Evolutionary conservation across 768 basidiomycete species (phyloP), one percentile per base, ranked within the genome.

Genomic region (Strobilomyces echinocephalus): DNA sequence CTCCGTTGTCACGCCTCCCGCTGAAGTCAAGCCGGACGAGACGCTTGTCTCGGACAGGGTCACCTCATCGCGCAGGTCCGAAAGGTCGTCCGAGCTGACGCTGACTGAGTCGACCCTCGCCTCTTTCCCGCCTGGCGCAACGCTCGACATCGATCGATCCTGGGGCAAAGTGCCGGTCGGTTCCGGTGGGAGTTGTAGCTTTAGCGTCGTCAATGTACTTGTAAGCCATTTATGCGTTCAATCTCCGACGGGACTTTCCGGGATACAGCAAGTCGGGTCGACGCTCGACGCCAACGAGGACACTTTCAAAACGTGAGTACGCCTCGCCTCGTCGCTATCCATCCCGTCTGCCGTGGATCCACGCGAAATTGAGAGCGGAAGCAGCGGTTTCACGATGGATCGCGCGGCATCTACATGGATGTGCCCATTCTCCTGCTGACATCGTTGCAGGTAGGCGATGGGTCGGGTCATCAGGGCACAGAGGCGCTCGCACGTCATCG

Each of bases 381-480:
- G 24, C 24, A 4, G 4, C 24, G 18, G 28, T 50, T 41, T n/a
- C 31, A 33, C 18, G 50, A 26, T 59, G 65, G 64, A 65, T 65
- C 40, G 5, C 46, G 33, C 5, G n/a, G 4, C 10, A n/a, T 40
- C 31, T 9, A 8, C 41, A 8, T 41, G 54, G 64, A 64, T 65
- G 28, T 16, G 11, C 33, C 24, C 33, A 15, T 20, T 36, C 8
- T 8, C 5, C 9, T 21, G 33, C 60, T 69, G 36, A 72, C 41
- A 38, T 21, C 34, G 55, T 52, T 53, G 18, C 67, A 84, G 83
- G 80, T 78, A 72, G 74, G 77, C 75, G 68, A 92, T 93, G 91
- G 91, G 91, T 84, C 83, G 91, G 72, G 91, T 93, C 63, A 92
- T 93, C 66, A 83, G 91, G 76, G 76, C 91, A n/a, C n/a, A 79